Evolutionary conservation across 2,329 filamentous ascomycete genomes (phyloP), one percentile per base, ranked within the genome.

Genomic region (Sporothrix pallida): DNA sequence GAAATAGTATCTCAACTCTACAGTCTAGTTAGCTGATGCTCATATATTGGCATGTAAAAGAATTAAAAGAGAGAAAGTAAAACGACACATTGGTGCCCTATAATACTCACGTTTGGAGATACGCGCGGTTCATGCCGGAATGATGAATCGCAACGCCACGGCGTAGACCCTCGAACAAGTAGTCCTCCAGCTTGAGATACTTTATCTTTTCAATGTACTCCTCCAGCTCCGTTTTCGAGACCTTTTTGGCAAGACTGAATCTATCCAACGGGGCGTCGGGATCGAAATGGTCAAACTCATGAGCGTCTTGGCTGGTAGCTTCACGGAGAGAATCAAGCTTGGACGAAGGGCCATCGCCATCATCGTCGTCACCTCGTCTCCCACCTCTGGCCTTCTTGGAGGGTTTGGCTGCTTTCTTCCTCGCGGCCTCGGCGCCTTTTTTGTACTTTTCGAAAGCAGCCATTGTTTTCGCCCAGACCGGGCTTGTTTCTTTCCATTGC

Each of bases 121-220:
- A 95, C 75, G 89, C 88, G 68, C 91, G 86, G 79, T 94, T 95
- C 90, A 95, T 89, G 81, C 93, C 92, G 20, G 92, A 88, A 78
- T 95, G 93, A 81, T 95, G 92, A 7, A 95, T 88, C 46, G 91
- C 93, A 20, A 95, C 84, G 23, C 93, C 93, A 72, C 92, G 85
- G 74, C 84, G 83, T 1, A 95, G 83, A 2, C 89, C 89, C 10
- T 86, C 82, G 23, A 93, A 84, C 9, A 94, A 80, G 76, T 84
- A 84, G 12, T 84, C 82, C 0, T 83, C 79, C 23, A 91, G 83
- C 15, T 84, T 82, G 69, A 87, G 86, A 63, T 81, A 81, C n/a
- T 83, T 81, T 5, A 93, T 82, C 42, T 87, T 82, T 17, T 81
- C 77, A 17, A 90, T 81, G 74, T 88, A 86, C 2, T 83, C 82